These are phyloP conservation scores for Backusella liffmaniae DNA, from an alignment of 192 early-diverging fungal species.

Conservation along the genomic window DNA sequence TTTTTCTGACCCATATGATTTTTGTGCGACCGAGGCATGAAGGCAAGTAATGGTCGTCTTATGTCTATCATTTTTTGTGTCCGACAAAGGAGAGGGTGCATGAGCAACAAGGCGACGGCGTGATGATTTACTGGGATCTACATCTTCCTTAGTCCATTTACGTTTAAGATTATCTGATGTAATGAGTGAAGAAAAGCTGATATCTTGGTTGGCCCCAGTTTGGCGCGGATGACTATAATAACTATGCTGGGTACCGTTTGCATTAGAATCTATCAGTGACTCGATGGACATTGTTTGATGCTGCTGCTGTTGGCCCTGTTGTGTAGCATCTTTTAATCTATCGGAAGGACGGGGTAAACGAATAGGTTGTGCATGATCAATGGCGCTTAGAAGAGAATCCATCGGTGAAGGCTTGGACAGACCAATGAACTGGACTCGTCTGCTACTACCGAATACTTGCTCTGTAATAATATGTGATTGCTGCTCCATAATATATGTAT, in stretches of 20 bases:
- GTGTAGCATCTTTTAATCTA: neutral
- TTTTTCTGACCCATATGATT: conserved; percentile 92
- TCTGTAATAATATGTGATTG: conserved; percentile 33
- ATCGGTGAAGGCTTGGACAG: conserved; percentile 22
- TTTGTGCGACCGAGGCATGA: conserved; percentile 86
- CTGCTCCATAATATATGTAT: conserved; percentile 16
- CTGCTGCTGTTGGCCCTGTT: neutral
- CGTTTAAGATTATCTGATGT: neutral
- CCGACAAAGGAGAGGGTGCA: conserved; percentile 4
- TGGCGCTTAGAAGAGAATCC: conserved; percentile 29
- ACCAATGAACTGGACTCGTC: conserved; percentile 26
- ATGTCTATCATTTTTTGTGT: conserved; percentile 23
- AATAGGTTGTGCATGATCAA: conserved; percentile 30
- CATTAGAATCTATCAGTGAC: conserved; percentile 18
- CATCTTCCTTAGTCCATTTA: neutral
- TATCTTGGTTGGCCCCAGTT: neutral
- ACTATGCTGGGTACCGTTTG: neutral
- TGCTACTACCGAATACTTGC: conserved; percentile 38
- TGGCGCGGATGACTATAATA: neutral
- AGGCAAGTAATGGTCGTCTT: conserved; percentile 79
- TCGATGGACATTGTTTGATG: conserved; percentile 27
- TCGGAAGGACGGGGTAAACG: neutral
- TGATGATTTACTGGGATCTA: neutral
- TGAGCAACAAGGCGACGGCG: neutral
- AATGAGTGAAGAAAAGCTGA: neutral